These are phyloP conservation scores for Thyridium curvatum DNA, from an alignment of 2,329 filamentous ascomycete species.

Conservation along the genomic window DNA sequence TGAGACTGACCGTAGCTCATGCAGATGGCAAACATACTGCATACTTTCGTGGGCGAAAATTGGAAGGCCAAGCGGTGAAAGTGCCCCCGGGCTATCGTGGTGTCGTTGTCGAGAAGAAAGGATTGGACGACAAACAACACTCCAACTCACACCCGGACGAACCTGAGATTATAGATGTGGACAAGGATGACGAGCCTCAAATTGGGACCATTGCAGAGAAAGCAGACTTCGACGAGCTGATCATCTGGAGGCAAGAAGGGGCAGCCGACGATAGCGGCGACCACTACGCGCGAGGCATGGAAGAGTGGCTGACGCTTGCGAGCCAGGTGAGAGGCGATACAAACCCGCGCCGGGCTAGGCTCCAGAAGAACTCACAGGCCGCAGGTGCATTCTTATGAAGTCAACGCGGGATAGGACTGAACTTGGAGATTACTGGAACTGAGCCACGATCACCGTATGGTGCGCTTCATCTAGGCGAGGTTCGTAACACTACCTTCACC, in stretches of 20 bases:
- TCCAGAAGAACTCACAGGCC: no score
- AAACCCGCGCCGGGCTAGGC: no score
- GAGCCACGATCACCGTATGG: no score
- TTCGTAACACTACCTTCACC: no score
- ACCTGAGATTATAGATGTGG: conserved; percentile 19
- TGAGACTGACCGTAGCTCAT: no score
- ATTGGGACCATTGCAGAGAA: conserved; percentile 55
- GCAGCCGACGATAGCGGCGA: conserved; percentile 57
- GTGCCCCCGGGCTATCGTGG: conserved; percentile 70
- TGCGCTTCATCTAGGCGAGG: no score
- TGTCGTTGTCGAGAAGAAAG: conserved; percentile 43
- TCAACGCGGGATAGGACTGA: no score
- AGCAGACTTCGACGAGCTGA: conserved; percentile 65
- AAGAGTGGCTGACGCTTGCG: conserved; percentile 75
- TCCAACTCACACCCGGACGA: conserved; percentile 2
- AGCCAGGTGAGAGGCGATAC: conserved; percentile 25
- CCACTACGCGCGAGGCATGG: conserved; percentile 65
- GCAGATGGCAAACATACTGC: conserved; percentile 47
- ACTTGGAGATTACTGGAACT: no score
- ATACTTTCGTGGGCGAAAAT: conserved; percentile 75
- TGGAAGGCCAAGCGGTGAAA: conserved; percentile 59
- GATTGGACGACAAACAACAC: conserved; percentile 20
- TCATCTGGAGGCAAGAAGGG: conserved; percentile 80
- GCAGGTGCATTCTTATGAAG: no score
- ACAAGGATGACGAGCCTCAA: conserved; percentile 34